Evolutionary conservation across 805 yeast species (phyloP), one percentile per base, ranked within the genome.

Genomic region (Komagataella pastoris): DNA sequence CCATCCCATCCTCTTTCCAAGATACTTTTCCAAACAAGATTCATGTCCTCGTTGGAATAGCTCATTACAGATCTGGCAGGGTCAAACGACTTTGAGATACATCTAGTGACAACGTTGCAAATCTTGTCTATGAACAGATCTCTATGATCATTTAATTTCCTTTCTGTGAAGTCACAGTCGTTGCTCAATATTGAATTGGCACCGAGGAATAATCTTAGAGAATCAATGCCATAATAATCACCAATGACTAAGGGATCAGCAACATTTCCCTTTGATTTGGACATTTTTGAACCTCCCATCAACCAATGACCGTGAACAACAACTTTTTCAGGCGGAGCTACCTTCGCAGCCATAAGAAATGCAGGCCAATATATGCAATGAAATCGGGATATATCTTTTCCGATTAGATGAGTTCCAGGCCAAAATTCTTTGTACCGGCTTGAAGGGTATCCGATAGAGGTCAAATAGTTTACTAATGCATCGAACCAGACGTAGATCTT

Each of bases 351-450:
- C 75, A 90, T 68, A 53, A 93, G 69, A 53, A 93, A 83, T 1
- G 88, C 81, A 0, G 98, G 98, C 99, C 99, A 93, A 60, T 88
- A 89, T 12, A 90, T 76, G 56, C 95, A 81, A 61, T 93, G 99
- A 65, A 93, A 93, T 56, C 88, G 73, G 47, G 79, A 73, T 49
- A 93, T 93, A 62, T 93, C 99, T 60, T 93, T 93, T 1, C 99
- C 99, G 36, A 93, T 78, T 1, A 93, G 69, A 63, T 93, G 97
- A 0, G 83, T 80, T 0, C 88, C 83, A 0, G 85, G 86, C 85
- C 85, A 81, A 12, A 18, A 23, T 17, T 56, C 57, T 21, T 55
- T 62, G 40, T 30, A 30, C 14, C 5, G 40, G 4, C 58, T 52
- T 19, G 62, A 56, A 2, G 84, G 82, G 49, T 75, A 85, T 2